Percentiles rank a stretch among this genome's conserved stretches.
These are phyloP conservation scores for Cryptococcus neoformans DNA, from an alignment of 1,284 basidiomycete species.

Conservation along the genomic window DNA sequence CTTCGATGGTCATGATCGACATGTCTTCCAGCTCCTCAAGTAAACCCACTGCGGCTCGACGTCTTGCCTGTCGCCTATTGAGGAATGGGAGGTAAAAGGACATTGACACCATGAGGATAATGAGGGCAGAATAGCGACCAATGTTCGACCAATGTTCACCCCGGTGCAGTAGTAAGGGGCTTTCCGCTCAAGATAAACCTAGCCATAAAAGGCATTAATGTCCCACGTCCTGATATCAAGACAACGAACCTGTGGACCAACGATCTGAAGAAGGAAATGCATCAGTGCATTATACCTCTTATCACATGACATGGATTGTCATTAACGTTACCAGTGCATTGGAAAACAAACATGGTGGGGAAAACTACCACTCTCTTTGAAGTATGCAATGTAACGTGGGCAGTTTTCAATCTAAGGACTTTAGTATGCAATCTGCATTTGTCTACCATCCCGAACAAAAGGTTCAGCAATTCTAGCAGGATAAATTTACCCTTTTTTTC, in stretches of 20 bases:
- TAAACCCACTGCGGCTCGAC: conserved; percentile 38
- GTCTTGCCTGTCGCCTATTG: conserved; percentile 35
- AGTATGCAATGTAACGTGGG: too few relatives aligned
- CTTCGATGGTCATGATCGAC: conserved; percentile 11
- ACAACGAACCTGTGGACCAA: conserved; percentile 36
- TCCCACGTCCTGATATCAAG: too few relatives aligned
- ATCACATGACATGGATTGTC: background rate
- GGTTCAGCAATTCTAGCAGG: too few relatives aligned
- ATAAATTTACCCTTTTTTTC: too few relatives aligned
- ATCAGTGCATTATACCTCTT: background rate
- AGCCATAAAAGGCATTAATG: too few relatives aligned
- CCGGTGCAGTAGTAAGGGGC: conserved; percentile 38
- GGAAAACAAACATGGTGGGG: conserved; percentile 35
- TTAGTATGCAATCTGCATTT: too few relatives aligned
- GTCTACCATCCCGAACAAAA: too few relatives aligned
- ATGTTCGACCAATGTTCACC: conserved; percentile 33
- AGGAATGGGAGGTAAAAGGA: conserved; percentile 38
- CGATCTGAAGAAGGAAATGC: conserved; percentile 8
- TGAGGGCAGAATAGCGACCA: conserved; percentile 16
- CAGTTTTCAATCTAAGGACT: too few relatives aligned
- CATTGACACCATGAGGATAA: conserved; percentile 36
- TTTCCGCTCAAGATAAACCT: conserved; percentile 28
- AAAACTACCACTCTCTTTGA: conserved; percentile 40
- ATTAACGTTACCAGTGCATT: conserved; percentile 24
- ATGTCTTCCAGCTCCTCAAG: conserved; percentile 41